Conservation (phyloP, 1,139 yeast species). For the Nadsonia commutata region DNA sequence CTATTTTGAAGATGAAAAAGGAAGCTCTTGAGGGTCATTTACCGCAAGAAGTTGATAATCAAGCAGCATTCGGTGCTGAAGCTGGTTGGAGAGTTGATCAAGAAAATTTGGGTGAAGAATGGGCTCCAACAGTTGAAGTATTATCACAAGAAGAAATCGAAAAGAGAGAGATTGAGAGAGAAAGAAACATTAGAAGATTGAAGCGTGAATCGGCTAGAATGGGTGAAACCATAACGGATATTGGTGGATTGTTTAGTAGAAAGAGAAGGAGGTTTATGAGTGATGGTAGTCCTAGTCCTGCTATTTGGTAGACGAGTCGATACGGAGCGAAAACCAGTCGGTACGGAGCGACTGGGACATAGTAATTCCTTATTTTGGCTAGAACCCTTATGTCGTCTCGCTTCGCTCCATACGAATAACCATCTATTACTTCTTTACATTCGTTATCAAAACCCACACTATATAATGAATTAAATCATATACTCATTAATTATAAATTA, state of each 20-base stretch:
- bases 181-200: constrained; percentile 75
- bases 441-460: too few relatives aligned
- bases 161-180: constrained; percentile 88
- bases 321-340: too few relatives aligned
- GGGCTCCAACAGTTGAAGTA: constrained; percentile 83
- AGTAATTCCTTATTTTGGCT: too few relatives aligned
- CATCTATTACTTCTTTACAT: too few relatives aligned
- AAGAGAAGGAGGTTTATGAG: constrained; percentile 17
- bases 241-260: constrained; percentile 22
- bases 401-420: too few relatives aligned
- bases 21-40: constrained; percentile 73
- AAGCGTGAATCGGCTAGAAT: constrained; percentile 65
- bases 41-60: constrained; percentile 43
- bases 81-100: constrained; percentile 55
- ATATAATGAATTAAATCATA: too few relatives aligned
- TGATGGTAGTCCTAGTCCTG: constrained; percentile 12
- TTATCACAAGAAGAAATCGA: constrained; percentile 89
- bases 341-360: too few relatives aligned
- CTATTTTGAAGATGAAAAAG: constrained; percentile 57
- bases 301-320: constrained; percentile 6
- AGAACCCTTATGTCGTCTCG: too few relatives aligned
- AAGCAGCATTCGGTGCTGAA: constrained; percentile 42
- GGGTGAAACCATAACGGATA: constrained; percentile 19
- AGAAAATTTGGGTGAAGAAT: constrained; percentile 51
- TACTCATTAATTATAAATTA: too few relatives aligned